Evolutionary conservation across 2,329 filamentous ascomycete genomes (phyloP).

Genomic region (Pseudofabraea citricarpa): DNA sequence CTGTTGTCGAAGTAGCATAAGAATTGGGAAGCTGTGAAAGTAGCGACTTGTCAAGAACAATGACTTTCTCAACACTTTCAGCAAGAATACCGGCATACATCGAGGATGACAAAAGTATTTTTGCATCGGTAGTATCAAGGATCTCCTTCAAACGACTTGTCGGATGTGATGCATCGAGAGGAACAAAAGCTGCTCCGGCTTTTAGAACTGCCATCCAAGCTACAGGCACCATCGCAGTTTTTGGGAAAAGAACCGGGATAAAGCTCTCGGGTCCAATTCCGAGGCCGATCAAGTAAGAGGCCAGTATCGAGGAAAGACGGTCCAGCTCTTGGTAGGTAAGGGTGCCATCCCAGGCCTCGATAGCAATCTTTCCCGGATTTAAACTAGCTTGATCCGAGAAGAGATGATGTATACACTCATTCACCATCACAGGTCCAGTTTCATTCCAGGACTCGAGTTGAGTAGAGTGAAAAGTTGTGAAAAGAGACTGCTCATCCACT

Average conservation of each 20-base stretch:
- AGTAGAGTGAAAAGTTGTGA: neutral
- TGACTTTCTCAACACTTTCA: neutral
- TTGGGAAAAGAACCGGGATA: slow-evolving; percentile 15
- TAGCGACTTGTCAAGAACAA: neutral
- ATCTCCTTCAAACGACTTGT: slow-evolving; percentile 4
- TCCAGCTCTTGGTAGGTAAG: slow-evolving; percentile 15
- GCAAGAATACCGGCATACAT: neutral
- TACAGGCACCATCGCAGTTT: slow-evolving; percentile 9
- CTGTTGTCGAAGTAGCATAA: neutral
- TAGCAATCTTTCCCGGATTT: neutral
- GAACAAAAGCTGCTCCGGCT: slow-evolving; percentile 22
- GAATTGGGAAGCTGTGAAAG: neutral
- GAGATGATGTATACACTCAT: neutral
- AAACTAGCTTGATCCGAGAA: neutral
- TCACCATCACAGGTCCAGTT: neutral
- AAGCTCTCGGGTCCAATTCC: slow-evolving; percentile 7
- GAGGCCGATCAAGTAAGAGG: slow-evolving; percentile 4
- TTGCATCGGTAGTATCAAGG: slow-evolving; percentile 6
- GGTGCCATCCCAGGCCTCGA: slow-evolving; percentile 5
- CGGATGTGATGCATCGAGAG: slow-evolving; percentile 19
- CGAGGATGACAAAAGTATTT: slow-evolving; percentile 8
- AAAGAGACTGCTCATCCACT: neutral
- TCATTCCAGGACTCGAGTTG: neutral
- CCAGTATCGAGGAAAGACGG: slow-evolving; percentile 2
- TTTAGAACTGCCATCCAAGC: slow-evolving; percentile 20